phyloP scores from a whole-genome alignment of 2,329 filamentous ascomycete genomes.

The Lojkania enalia region DNA sequence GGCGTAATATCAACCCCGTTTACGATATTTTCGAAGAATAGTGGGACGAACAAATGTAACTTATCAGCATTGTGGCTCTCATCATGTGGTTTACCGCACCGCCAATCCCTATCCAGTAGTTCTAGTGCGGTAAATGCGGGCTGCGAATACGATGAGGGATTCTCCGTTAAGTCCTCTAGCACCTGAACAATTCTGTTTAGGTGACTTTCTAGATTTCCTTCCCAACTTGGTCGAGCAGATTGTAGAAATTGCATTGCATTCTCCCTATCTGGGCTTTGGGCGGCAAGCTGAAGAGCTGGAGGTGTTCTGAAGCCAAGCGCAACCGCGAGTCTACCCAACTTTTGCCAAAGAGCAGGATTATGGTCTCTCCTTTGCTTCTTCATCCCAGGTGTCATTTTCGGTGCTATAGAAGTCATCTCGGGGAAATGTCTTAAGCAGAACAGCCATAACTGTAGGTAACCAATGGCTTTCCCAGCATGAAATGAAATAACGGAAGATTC shows the following conservation, averaged over 20 bases:
- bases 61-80: slow-evolving; percentile 3
- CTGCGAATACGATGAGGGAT: neutral
- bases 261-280: slow-evolving; percentile 5
- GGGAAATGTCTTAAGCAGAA: slow-evolving; percentile 19
- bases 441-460: slow-evolving; percentile 17
- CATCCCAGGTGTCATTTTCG: slow-evolving; percentile 6
- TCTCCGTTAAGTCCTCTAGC: neutral
- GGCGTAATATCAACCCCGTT: slow-evolving; percentile 1
- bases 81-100: slow-evolving; percentile 7
- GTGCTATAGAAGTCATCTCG: slow-evolving; percentile 12
- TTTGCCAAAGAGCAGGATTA: slow-evolving; percentile 11
- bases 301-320: slow-evolving; percentile 12
- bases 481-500: too few species aligned
- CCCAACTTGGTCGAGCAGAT: slow-evolving; percentile 2
- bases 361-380: slow-evolving; percentile 4
- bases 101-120: neutral
- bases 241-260: slow-evolving; percentile 9
- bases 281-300: slow-evolving; percentile 2
- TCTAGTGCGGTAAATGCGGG: neutral
- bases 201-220: neutral
- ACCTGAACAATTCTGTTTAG: neutral
- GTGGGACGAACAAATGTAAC: neutral
- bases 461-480: slow-evolving; percentile 7
- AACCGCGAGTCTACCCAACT: slow-evolving; percentile 12
- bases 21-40: neutral